Base-by-base conservation (phyloP, 148 eudicot species). In the Simmondsia chinensis region DNA sequence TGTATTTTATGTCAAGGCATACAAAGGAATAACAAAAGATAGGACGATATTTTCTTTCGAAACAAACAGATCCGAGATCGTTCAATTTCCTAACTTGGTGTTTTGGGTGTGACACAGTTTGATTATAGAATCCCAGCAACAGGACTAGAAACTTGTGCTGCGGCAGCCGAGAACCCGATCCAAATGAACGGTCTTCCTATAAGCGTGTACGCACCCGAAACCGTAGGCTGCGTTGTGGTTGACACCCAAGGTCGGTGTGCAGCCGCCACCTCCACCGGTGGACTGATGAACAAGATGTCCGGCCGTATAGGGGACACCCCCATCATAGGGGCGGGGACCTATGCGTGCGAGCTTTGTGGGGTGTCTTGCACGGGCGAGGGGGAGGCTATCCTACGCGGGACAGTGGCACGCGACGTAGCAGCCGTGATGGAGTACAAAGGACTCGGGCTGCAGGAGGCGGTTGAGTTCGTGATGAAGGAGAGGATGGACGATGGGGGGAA, bases 291-390 rank as follows among this genome's bases (percentile, higher is more conserved):
- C 82, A 87, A 87, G 50, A 69, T 60, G 83, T 29, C 13, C 3
- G 96, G 96, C 0, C 56, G 96, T 1, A 83, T 87, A 1, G 96
- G 96, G 1, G 96, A 87, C 72, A 79, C 96, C 0, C 73, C 96
- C 5, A 42, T 87, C 33, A 69, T 87, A 0, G 96, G 96, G 0
- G 79, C 94, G 0, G 96, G 96, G 21, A 87, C 96, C 5, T 87
- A 87, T 31, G 96, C 96, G 2, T 69, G 83, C 14, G 65, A 77
- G 4, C 22, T 62, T 4, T 87, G 96, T 34, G 96, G 76, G 1
- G 82, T 87, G 2, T 87, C 96, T 2, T 87, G 96, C 55, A 87
- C 96, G 0, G 96, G 96, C 0, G 96, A 87, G 39, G 96, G 96
- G 0, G 96, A 87, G 77, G 89, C 89, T 0, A 87, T 87, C 43